Evolutionary conservation across 768 basidiomycete species (phyloP).

Genomic region (Pulveroboletus sp.): DNA sequence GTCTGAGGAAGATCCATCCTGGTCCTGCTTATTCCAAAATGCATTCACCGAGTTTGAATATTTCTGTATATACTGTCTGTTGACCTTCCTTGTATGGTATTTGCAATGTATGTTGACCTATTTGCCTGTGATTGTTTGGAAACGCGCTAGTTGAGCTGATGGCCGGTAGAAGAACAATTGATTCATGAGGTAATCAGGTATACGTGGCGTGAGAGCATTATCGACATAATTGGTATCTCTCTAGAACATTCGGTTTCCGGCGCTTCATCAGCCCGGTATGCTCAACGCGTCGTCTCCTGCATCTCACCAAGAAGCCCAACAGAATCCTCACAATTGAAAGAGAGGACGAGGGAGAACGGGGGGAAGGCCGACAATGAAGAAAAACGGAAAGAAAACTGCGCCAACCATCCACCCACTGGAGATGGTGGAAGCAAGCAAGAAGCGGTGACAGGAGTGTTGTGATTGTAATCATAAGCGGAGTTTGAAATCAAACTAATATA

Average conservation of each 20-base stretch:
- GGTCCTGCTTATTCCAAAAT: not conserved
- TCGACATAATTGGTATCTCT: conserved; percentile 15
- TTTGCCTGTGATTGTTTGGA: not conserved
- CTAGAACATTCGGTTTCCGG: conserved; percentile 25
- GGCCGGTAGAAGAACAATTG: not conserved
- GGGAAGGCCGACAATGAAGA: not conserved
- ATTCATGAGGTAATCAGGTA: not conserved
- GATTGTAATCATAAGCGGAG: conserved; percentile 27
- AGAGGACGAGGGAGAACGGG: not conserved
- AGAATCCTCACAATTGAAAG: too few species aligned
- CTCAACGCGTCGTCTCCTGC: not conserved
- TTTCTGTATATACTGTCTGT: not conserved
- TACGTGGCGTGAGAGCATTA: conserved; percentile 10
- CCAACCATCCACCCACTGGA: conserved; percentile 9
- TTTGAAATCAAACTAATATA: conserved; percentile 26
- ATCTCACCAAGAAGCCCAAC: too few species aligned
- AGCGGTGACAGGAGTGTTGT: conserved; percentile 5
- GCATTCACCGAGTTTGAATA: not conserved
- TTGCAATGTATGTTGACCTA: not conserved
- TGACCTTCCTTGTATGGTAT: not conserved
- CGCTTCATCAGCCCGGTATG: not conserved
- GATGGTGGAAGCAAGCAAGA: conserved; percentile 27
- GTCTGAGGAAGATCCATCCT: not conserved
- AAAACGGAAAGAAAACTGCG: not conserved
- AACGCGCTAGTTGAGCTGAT: too few species aligned